Evolutionary conservation across 83 land plant species (phyloP).

Genomic region (Isoetes engelmannii): DNA sequence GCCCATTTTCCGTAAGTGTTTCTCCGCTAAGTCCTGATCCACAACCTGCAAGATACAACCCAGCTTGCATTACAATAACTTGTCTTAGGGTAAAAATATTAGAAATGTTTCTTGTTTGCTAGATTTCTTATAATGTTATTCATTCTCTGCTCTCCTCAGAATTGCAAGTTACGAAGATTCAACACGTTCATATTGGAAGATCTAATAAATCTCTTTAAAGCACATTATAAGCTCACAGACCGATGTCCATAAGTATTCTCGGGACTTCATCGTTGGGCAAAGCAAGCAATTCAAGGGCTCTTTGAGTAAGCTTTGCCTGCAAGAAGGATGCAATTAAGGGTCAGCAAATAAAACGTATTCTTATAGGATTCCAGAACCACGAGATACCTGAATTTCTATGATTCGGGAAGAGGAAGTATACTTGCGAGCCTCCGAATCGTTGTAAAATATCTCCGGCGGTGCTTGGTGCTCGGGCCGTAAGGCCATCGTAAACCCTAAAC

Average conservation of each 20-base stretch:
- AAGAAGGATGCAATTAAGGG: not conserved
- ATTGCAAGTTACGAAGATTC: too few relatives aligned
- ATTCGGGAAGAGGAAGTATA: slow-evolving; percentile 97
- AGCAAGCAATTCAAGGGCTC: slow-evolving; percentile 86
- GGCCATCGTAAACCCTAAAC: slow-evolving; percentile 27
- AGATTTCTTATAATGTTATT: not conserved
- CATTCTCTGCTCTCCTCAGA: not conserved
- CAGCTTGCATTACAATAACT: too few relatives aligned
- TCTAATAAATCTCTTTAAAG: too few relatives aligned
- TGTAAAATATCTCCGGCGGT: slow-evolving; percentile 95
- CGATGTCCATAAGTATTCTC: slow-evolving; percentile 83
- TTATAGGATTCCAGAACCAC: not conserved
- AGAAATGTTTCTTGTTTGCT: not conserved
- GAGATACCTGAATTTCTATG: slow-evolving; percentile 70
- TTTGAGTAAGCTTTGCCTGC: slow-evolving; percentile 74
- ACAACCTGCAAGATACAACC: slow-evolving; percentile 47
- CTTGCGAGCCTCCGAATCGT: slow-evolving; percentile 83
- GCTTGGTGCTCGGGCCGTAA: slow-evolving; percentile 82
- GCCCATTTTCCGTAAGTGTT: slow-evolving; percentile 82
- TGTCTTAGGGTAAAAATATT: not conserved
- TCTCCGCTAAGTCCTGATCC: slow-evolving; percentile 99
- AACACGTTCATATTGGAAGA: too few relatives aligned
- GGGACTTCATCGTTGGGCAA: slow-evolving; percentile 84
- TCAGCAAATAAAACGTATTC: not conserved
- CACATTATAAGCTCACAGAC: slow-evolving; percentile 18